Evolutionary conservation across 2,329 filamentous ascomycete genomes (phyloP), one percentile per base, ranked within the genome.

Genomic region (Teratosphaeriaceae sp.): DNA sequence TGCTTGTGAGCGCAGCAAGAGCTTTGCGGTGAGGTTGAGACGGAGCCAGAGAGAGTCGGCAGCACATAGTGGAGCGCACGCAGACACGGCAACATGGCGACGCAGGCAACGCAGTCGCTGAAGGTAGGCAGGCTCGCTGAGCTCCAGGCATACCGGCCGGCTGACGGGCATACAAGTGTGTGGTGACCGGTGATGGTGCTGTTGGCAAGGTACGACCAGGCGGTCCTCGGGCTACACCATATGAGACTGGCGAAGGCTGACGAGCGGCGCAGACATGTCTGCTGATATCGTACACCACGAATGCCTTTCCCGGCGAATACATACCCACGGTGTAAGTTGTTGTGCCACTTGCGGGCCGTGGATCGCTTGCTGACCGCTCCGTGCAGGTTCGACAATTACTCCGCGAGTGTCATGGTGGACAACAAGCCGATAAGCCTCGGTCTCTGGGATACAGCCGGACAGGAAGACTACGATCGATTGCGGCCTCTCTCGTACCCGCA

Each of bases 301-400:
- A 97, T 74, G 92, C 92, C 54, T 98, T 98, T 68, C 92, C 92
- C n/a, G 92, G 92, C 68, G 92, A 98, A 76, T 98, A 98, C 71
- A 97, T 98, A 59, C 92, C 92, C 55, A 98, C 92, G 59, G 92
- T 98, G 85, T 92, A 72, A 68, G 84, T 31, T 7, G 12, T 36
- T 34, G 26, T 16, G 21, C 18, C 21, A 8, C 24, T 20, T 3
- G 22, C 29, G 15, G 20, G 35, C 42, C 31, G 19, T 18, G 27
- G n/a, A n/a, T n/a, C n/a, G n/a, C n/a, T 52, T 53, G 55, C 53
- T 36, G 35, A 38, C 22, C 29, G 13, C 44, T 49, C 35, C 35
- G 39, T 47, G 16, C 56, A 95, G 88, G 51, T 97, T 97, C 70
- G 90, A 97, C 66, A 98, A 98, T 74, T 97, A 97, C 75, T 95